These are phyloP conservation scores for Gnaphalium uliginosum DNA, from an alignment of 129 eudicot genomes.

Conservation along the genomic window DNA sequence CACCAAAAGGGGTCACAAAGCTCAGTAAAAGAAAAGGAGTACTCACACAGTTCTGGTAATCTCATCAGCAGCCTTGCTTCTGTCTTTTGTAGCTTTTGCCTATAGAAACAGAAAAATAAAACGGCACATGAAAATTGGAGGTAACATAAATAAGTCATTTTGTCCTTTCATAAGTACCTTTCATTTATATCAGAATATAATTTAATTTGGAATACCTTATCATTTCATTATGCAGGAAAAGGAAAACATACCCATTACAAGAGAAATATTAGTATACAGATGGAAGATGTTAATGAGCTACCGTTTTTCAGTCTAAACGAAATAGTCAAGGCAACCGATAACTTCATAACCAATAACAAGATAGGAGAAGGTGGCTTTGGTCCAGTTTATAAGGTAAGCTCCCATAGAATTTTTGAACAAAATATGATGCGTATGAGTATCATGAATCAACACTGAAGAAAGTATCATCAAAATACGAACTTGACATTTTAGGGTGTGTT, in stretches of 20 bases:
- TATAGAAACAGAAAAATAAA: conserved; percentile 13
- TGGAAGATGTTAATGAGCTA: conserved; percentile 30
- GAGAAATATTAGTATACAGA: not conserved
- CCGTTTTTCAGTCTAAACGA: conserved; percentile 17
- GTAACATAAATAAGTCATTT: not conserved
- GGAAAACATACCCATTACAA: not conserved
- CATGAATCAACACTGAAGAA: not conserved
- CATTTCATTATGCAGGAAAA: conserved; percentile 7
- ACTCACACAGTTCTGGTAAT: not conserved
- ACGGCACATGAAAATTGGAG: conserved; percentile 9
- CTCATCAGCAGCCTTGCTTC: not conserved
- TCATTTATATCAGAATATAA: too few species aligned
- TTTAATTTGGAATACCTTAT: not conserved
- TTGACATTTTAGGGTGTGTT: conserved; percentile 17
- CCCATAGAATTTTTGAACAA: not conserved
- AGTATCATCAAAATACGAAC: not conserved
- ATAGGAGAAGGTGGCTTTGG: conserved; percentile 31
- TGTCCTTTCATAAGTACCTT: not conserved
- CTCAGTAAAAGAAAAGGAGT: not conserved
- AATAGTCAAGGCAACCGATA: conserved; percentile 28
- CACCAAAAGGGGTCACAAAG: not conserved
- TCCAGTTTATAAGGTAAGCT: conserved; percentile 11
- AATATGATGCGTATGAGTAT: conserved; percentile 1
- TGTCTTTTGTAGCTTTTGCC: not conserved
- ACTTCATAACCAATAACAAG: conserved; percentile 25